Evolutionary conservation across 139 green algal genomes (phyloP), one percentile per base, ranked within the genome.

Genomic region (Volvox reticuliferus): DNA sequence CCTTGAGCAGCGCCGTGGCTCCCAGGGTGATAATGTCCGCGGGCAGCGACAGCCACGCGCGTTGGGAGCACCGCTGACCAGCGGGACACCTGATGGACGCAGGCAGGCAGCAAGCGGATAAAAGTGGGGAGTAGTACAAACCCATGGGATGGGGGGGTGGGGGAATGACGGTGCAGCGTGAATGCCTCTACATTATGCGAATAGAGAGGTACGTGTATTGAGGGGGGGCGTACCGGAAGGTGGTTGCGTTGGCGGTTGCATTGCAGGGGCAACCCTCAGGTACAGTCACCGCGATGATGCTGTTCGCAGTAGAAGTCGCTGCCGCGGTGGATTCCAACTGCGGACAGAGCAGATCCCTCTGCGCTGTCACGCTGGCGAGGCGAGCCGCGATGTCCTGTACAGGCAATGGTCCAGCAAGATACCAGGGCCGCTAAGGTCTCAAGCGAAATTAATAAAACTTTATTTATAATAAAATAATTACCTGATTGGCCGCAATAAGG

Each of bases 11-110:
- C 67, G 83, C 68, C 24, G 83, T 30, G 16, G 24, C 1, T 18
- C 83, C 83, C 83, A 80, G 67, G 13, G 67, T 28, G 5, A 80
- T 35, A 16, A 89, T 21, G 26, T 89, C 83, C 35, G 62, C 83
- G 33, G 83, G 83, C 2, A 89, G 2, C 1, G 83, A 33, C 36
- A 20, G 22, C 83, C 83, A 89, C 33, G 65, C 67, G 9, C 16
- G 3, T 12, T 0, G 67, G 0, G 83, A 89, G 83, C 83, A 89
- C 36, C 83, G 83, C 12, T 81, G 83, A 79, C 83, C 83, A 5
- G 24, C 83, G 67, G 83, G 67, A 63, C 83, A 89, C 44, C 79
- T 86, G 67, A 0, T 13, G n/a, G 61, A 73, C 65, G 65, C 21
- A 2, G 65, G 21, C 65, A 73, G 21, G 65, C 21, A 16, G 65